Conservation (phyloP, 2,329 filamentous ascomycete species). For the Uncinocarpus reesii region DNA sequence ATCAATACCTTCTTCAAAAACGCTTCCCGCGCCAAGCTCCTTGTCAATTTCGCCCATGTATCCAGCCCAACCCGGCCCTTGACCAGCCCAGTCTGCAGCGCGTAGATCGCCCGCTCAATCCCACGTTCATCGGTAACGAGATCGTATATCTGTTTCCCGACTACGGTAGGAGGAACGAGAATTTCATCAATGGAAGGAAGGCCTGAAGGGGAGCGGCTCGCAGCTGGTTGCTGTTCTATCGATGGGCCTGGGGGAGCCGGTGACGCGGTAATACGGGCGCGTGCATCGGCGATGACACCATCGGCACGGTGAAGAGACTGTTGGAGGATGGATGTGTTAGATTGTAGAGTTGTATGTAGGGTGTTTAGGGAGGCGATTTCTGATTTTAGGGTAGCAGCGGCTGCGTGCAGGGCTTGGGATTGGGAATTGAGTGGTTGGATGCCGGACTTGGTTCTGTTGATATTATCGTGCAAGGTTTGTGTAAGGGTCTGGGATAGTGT, state of each 20-base stretch:
- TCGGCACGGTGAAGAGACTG: constrained; percentile 71
- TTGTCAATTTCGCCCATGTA: constrained; percentile 39
- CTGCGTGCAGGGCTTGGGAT: constrained; percentile 61
- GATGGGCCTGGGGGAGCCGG: constrained; percentile 14
- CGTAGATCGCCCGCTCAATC: constrained; percentile 76
- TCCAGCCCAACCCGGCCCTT: constrained; percentile 38
- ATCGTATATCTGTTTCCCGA: constrained; percentile 83
- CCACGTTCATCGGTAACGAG: constrained; percentile 81
- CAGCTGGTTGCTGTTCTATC: constrained; percentile 16
- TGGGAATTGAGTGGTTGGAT: constrained; percentile 69
- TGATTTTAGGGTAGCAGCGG: constrained; percentile 58
- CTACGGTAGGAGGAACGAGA: constrained; percentile 84
- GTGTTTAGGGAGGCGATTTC: constrained; percentile 64
- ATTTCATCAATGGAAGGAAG: constrained; percentile 78
- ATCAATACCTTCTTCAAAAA: constrained; percentile 40
- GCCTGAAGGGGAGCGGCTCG: constrained; percentile 20
- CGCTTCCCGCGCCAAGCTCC: constrained; percentile 39
- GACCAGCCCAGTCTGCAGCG: constrained; percentile 37
- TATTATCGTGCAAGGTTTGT: constrained; percentile 56
- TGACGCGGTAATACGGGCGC: constrained; percentile 40
- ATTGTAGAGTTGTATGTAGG: constrained; percentile 59
- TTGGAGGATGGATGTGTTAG: constrained; percentile 69
- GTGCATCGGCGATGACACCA: constrained; percentile 61
- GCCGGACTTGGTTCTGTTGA: constrained; percentile 62
- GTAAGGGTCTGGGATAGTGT: constrained; percentile 63